Evolutionary conservation across 768 basidiomycete species (phyloP), one percentile per base, ranked within the genome.

Genomic region (Rhodocollybia butyracea): DNA sequence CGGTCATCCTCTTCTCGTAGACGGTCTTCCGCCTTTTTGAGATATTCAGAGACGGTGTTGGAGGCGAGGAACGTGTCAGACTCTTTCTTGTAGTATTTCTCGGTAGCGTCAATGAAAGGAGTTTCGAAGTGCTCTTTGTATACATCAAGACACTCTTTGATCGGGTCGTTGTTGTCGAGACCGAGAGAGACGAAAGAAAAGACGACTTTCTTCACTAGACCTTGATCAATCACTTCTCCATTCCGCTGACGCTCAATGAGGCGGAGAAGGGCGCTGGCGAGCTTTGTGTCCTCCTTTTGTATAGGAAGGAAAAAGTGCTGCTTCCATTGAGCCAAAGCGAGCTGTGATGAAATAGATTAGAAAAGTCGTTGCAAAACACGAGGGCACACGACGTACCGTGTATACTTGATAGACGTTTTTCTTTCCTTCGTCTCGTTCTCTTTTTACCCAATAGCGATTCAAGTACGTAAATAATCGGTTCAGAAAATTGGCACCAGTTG

Each of bases 381-480:
- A 27, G n/a, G 38, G 13, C 52, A 36, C 51, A 46, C 31, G 31
- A 64, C 88, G 66, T 61, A 96, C 95, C 24, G 96, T 99, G 68
- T 98, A 98, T n/a, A 98, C 91, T 1, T 86, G 86, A 73, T 97
- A 98, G 22, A 98, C 90, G 41, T 86, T 89, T 70, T 91, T 95
- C 64, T 94, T 80, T 13, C 97, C 97, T 69, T 98, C 96, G 63
- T 98, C 96, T 66, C 95, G 84, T 68, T 99, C 97, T 51, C 96
- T 81, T 74, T 96, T 96, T 38, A 99, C 96, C 97, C 97, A 99
- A 71, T 98, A 94, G 19, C 96, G 91, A 72, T 99, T 98, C 55
- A 99, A 80, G 73, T 98, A 98, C 3, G 92, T 94, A 77, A 98
- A 98, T 34, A 98, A 74, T 54, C 96, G 89, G 69, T 98, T 97